Evolutionary conservation across 2,329 filamentous ascomycete species (phyloP), one percentile per base, ranked within the genome.

Genomic region (Mollisiaceae sp.): DNA sequence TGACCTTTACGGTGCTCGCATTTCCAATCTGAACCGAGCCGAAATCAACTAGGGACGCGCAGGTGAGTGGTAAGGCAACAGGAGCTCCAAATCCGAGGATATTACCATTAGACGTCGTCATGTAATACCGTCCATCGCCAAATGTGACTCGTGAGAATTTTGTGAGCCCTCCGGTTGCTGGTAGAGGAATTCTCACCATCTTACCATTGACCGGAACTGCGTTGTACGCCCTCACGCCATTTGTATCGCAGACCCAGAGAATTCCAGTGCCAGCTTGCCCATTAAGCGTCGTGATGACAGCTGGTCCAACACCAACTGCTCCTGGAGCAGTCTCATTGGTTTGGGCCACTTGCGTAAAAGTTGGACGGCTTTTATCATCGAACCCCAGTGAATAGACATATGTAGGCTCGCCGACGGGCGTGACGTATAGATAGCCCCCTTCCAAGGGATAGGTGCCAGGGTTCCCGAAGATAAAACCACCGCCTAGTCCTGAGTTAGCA

Each of bases 61-160:
- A 60, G 15, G 20, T 27, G 14, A 60, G 39, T 43, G 58, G 58
- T 2, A 50, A 18, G 12, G 43, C 24, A 22, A 60, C 58, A 15
- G 50, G 50, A 14, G 58, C 32, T 12, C 58, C 58, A 15, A 60
- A 32, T 9, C 22, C 41, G 18, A 47, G 39, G 8, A 60, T 32
- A 11, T 20, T 8, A 3, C 76, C 74, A 1, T 76, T 81, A 45
- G 43, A 45, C 1, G 81, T 83, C 8, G 82, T 82, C 18, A 86
- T 73, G 65, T 86, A 87, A 4, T 82, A 79, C 63, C 81, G 80
- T 0, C 82, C 83, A 62, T 87, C 79, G 4, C 85, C 85, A 60
- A 87, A 86, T 4, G 84, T 83, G 0, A 84, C 82, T 2, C 84
- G 79, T 2, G 80, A 82, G 67, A 87, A 87, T 75, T 87, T 87